Conservation (phyloP, 2,329 filamentous ascomycete species). For the Hymenoscyphus albidus region DNA sequence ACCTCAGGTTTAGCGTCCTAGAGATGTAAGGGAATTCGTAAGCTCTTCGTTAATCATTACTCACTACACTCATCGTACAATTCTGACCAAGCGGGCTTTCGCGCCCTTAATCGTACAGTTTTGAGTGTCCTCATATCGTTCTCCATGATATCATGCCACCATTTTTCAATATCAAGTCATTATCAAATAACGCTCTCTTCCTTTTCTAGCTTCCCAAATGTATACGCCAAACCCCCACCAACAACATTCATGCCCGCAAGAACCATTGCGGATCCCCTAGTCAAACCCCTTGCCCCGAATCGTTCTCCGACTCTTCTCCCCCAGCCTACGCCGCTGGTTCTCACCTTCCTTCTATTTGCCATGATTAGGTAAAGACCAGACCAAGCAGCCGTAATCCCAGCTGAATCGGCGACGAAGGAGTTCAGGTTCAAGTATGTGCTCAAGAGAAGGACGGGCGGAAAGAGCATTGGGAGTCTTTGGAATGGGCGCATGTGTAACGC, state of each 20-base stretch:
- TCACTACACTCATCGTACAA: conserved; percentile 23
- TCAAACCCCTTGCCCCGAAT: conserved; percentile 47
- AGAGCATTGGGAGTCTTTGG: conserved; percentile 62
- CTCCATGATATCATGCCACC: background rate
- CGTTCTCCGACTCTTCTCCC: conserved; percentile 41
- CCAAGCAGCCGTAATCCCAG: conserved; percentile 61
- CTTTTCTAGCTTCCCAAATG: conserved; percentile 39
- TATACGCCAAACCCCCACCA: conserved; percentile 49
- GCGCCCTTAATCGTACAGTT: background rate
- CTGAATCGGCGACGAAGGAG: conserved; percentile 58
- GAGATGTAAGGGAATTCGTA: background rate
- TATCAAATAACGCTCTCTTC: conserved; percentile 2
- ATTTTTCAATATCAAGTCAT: background rate
- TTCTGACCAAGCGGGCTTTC: conserved; percentile 18
- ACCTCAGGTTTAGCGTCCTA: background rate
- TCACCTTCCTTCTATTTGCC: conserved; percentile 49
- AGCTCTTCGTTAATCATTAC: conserved; percentile 5
- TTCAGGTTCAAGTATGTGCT: conserved; percentile 62
- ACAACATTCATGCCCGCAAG: conserved; percentile 48
- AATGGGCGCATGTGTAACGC: conserved; percentile 65
- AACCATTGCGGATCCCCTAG: conserved; percentile 49
- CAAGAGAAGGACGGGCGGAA: conserved; percentile 63
- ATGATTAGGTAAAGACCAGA: conserved; percentile 62
- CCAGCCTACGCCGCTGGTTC: conserved; percentile 19
- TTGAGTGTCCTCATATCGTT: conserved; percentile 5